Conservation (phyloP, 345 rosid genomes). For the Noccaea bulbosa region DNA sequence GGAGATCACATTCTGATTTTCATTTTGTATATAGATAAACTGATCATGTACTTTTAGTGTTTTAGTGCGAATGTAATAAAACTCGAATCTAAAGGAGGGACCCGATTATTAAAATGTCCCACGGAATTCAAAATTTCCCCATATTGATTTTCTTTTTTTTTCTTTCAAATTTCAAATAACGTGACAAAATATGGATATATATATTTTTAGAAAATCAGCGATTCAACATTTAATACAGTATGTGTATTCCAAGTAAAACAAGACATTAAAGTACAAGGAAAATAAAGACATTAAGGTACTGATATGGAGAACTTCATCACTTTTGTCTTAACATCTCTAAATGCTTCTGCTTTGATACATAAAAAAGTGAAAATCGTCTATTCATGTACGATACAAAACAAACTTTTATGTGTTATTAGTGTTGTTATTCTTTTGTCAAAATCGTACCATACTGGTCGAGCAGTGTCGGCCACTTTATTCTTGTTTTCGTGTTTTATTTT, state of each 20-base stretch:
- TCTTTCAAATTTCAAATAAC: no score
- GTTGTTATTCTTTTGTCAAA: neutral
- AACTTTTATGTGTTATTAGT: neutral
- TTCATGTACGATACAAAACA: neutral
- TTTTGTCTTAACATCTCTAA: neutral
- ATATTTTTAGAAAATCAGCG: neutral
- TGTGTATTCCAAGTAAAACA: neutral
- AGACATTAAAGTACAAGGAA: neutral
- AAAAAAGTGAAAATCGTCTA: neutral
- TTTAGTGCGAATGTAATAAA: constrained; percentile 5
- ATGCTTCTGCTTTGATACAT: neutral
- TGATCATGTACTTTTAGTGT: constrained; percentile 8
- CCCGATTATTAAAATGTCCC: neutral
- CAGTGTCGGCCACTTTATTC: constrained; percentile 21
- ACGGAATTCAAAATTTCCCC: neutral
- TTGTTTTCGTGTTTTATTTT: neutral
- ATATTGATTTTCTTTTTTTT: neutral
- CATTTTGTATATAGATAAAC: constrained; percentile 24
- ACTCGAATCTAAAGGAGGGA: neutral
- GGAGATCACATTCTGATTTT: constrained; percentile 34
- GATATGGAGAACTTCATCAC: neutral
- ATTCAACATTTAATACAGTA: neutral
- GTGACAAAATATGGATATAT: no score
- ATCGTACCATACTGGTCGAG: neutral
- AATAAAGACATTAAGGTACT: no score